phyloP scores from a whole-genome alignment of 2,329 filamentous ascomycete genomes.

The Acrocalymma vagum region DNA sequence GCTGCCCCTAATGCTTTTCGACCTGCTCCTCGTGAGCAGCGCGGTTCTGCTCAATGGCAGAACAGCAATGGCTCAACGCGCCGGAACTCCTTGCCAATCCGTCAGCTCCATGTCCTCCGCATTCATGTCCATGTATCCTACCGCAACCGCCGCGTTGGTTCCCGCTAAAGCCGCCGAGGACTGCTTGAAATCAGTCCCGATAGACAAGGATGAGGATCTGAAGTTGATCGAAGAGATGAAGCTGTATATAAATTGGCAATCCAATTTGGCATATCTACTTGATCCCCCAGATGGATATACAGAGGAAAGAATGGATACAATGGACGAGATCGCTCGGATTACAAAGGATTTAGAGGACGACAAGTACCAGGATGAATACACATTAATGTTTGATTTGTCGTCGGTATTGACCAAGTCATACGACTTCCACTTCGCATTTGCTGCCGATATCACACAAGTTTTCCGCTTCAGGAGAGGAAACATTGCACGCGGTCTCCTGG shows the following conservation, averaged over 20 bases:
- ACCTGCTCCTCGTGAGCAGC: conserved; percentile 20
- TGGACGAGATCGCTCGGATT: conserved; percentile 34
- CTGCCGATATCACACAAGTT: conserved; percentile 31
- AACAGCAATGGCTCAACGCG: conserved; percentile 15
- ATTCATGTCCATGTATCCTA: conserved; percentile 18
- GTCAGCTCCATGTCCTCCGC: conserved; percentile 24
- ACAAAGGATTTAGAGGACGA: conserved; percentile 24
- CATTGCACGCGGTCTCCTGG: conserved; percentile 17
- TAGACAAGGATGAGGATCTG: conserved; percentile 25
- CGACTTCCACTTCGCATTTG: conserved; percentile 42
- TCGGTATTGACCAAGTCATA: conserved; percentile 31
- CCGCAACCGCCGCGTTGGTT: conserved; percentile 18
- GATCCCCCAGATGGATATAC: conserved; percentile 36
- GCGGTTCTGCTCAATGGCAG: conserved; percentile 24
- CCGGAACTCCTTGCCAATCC: conserved; percentile 18
- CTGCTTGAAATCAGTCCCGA: conserved; percentile 37
- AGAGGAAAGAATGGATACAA: conserved; percentile 38
- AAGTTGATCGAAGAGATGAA: conserved; percentile 28
- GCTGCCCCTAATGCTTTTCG: conserved; percentile 14
- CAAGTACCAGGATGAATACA: conserved; percentile 42
- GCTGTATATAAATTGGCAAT: conserved; percentile 37
- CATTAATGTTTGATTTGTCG: conserved; percentile 39
- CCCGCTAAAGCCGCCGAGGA: conserved; percentile 22
- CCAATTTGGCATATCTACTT: conserved; percentile 40
- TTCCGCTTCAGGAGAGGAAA: conserved; percentile 35